phyloP scores from a whole-genome alignment of 108 stramenopile genomes.

The Skeletonema costatum region DNA sequence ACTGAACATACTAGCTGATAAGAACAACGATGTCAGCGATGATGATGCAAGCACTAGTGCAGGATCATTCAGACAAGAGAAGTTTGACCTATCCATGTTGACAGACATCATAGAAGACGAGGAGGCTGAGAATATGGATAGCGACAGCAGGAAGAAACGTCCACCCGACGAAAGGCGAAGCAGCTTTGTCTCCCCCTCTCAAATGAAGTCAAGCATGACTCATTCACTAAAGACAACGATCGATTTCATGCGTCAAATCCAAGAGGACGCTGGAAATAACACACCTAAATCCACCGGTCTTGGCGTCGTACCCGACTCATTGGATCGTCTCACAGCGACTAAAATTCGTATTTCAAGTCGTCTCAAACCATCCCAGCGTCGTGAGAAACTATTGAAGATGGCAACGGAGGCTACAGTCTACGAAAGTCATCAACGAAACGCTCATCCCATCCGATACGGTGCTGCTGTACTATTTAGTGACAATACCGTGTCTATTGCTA shows the following conservation, averaged over 20 bases:
- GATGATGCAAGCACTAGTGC: conserved; percentile 13
- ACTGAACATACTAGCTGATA: conserved; percentile 4
- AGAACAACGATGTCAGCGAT: not conserved
- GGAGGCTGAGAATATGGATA: not conserved
- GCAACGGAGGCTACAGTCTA: conserved; percentile 48
- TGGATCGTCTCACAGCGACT: conserved; percentile 29
- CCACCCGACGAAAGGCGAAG: not conserved
- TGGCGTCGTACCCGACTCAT: conserved; percentile 5
- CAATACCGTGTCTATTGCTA: conserved; percentile 51
- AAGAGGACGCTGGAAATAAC: conserved; percentile 15
- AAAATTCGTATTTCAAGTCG: conserved; percentile 20
- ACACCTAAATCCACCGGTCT: conserved; percentile 1
- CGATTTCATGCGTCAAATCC: conserved; percentile 20
- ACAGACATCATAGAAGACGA: conserved; percentile 11
- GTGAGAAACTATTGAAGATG: conserved; percentile 47
- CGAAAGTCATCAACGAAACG: conserved; percentile 32
- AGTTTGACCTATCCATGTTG: conserved; percentile 30
- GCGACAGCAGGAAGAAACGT: not conserved
- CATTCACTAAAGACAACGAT: conserved; percentile 25
- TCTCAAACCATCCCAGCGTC: conserved; percentile 31
- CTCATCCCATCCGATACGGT: conserved; percentile 84
- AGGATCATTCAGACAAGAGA: conserved; percentile 30
- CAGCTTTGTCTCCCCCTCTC: not conserved
- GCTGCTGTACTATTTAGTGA: conserved; percentile 77
- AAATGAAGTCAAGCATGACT: conserved; percentile 7